phyloP scores from a whole-genome alignment of 2,329 filamentous ascomycete species.

The Trichoderma lentiforme region DNA sequence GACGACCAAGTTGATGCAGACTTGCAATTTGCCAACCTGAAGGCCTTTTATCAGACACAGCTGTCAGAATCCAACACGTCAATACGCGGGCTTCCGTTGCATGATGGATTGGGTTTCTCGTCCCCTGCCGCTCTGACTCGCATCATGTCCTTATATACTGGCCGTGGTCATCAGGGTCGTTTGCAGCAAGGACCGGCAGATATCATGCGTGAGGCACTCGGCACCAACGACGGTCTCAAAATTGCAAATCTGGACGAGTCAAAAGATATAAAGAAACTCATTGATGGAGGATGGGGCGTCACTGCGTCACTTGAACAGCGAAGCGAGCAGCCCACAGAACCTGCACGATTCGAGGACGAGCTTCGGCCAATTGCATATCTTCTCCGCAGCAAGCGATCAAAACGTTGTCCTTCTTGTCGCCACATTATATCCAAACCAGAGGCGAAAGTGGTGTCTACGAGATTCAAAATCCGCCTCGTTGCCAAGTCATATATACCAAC shows the following conservation, averaged over 20 bases:
- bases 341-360: slow-evolving; percentile 64
- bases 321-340: slow-evolving; percentile 47
- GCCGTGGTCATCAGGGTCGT: slow-evolving; percentile 58
- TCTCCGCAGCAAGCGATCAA: slow-evolving; percentile 86
- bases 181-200: slow-evolving; percentile 64
- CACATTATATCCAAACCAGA: slow-evolving; percentile 96
- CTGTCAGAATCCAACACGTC: slow-evolving; percentile 60
- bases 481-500: slow-evolving; percentile 85
- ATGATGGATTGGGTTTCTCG: slow-evolving; percentile 50
- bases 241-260: slow-evolving; percentile 60
- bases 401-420: slow-evolving; percentile 86
- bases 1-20: slow-evolving; percentile 57
- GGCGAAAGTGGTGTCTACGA: slow-evolving; percentile 79
- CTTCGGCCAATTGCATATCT: slow-evolving; percentile 79
- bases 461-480: slow-evolving; percentile 89
- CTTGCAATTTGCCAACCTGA: slow-evolving; percentile 70
- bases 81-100: slow-evolving; percentile 43
- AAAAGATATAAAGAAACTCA: slow-evolving; percentile 57
- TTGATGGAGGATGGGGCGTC: slow-evolving; percentile 58
- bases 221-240: slow-evolving; percentile 67
- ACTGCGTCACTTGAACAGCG: slow-evolving; percentile 53
- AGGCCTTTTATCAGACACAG: slow-evolving; percentile 78
- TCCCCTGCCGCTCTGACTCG: slow-evolving; percentile 80
- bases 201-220: slow-evolving; percentile 77
- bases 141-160: slow-evolving; percentile 88